Evolutionary conservation across 169 alveolate species (phyloP), one percentile per base, ranked within the genome.

Genomic region (Perkinsus marinus): DNA sequence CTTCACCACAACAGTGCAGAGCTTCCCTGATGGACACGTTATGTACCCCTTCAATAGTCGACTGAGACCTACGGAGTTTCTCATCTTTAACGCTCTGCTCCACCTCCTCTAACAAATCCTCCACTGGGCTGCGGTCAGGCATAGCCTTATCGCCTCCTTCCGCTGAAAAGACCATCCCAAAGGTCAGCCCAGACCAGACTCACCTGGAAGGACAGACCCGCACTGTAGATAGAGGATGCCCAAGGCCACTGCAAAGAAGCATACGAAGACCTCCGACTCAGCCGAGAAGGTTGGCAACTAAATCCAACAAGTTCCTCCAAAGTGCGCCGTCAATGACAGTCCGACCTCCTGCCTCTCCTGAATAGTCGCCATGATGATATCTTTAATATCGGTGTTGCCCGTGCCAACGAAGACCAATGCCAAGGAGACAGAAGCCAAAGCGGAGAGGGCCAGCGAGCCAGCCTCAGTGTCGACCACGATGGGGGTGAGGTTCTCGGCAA

Each of bases 331-430:
- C 79, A 19, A 13, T 57, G 79, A 13, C 94, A 90, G n/a, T 93
- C 91, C 19, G 46, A 69, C 92, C 92, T 68, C 92, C 93, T 91
- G 96, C 89, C 96, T 94, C 92, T 96, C 97, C 93, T 93, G 91
- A 34, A 96, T 91, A 36, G 96, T 92, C 93, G 95, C 91, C 68
- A 96, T 39, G 91, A 97, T 95, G 39, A 95, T 95, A 91, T 95
- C 92, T 22, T 96, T 95, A 90, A 95, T 97, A 39, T 97, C 98
- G 69, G 96, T 97, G 93, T 95, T 95, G 47, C 98, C 95, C 47
- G 96, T 95, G 22, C 98, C 98, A 90, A 96, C 95, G 91, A 93
- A 95, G 68, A 97, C 95, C 43, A 96, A 92, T 16, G 98, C 98
- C 41, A 96, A 94, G 68, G 96, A 93, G 26, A 97, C 89, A 43